Base-by-base conservation (phyloP, 2,329 filamentous ascomycete genomes). In the Aureobasidium sp. region DNA sequence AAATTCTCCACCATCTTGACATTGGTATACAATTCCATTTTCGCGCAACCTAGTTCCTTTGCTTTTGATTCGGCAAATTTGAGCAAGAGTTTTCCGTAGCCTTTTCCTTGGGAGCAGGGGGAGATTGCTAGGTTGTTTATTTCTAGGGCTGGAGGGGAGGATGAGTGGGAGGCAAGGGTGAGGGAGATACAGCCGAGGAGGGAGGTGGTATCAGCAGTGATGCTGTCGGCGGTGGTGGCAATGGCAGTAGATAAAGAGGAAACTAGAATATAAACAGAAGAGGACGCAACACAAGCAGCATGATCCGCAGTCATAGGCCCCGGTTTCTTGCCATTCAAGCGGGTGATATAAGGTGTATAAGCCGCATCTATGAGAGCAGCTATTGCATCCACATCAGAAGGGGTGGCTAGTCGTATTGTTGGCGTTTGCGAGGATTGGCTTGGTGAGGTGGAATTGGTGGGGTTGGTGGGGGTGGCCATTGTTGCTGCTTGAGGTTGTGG, bases 1-100 rank as follows among this genome's bases (percentile, higher is more conserved):
- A 59, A 1, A 22, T 59, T 59, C 56, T 49, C 56, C 22, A 48
- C 56, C 56, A 59, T 59, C 56, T 59, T 59, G 29, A 59, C 44
- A 59, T 59, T 59, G 15, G 56, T 59, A 20, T 59, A 59, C 41
- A 58, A 27, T 20, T 34, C 41, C 9, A 44, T 15, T 14, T 22
- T 36, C 9, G 6, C 37, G 1, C 29, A 5, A 1, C 42, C 34
- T 5, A 15, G n/a, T 3, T 49, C 44, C 34, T 20, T 41, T 3
- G 56, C 56, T 5, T 29, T 11, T 14, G 27, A 20, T 14, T 48
- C 56, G 6, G 56, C 29, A 49, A 59, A 48, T 15, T 8, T 4
- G 34, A 59, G 20, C 31, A 59, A 15, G 15, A 49, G 15, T 49
- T 49, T 59, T 9, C 56, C 56, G 17, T 27, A 49, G 12, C 56